Percentiles rank a stretch among this genome's conserved stretches.
phyloP scores from a whole-genome alignment of 2,329 filamentous ascomycete species.

The Cladorrhinum sp. region DNA sequence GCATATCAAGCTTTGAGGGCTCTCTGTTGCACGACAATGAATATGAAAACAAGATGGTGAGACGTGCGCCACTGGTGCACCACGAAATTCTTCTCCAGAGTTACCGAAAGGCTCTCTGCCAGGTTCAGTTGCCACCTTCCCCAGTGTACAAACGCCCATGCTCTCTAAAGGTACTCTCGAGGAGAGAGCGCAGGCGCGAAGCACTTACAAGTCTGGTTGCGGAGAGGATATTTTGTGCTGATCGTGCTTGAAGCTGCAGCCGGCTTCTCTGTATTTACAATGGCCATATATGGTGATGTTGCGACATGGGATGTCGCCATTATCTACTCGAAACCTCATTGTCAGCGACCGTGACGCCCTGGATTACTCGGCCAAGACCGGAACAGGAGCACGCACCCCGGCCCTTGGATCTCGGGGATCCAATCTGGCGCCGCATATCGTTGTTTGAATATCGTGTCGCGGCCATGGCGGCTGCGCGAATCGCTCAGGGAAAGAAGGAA shows the following conservation, averaged over 20 bases:
- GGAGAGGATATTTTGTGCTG: constrained; percentile 56
- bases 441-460: constrained; percentile 44
- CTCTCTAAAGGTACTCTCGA: no score
- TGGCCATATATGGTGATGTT: constrained; percentile 93
- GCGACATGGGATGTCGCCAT: constrained; percentile 86
- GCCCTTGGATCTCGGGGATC: constrained; percentile 56
- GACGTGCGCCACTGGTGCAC: neutral
- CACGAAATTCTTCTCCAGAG: neutral
- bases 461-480: constrained; percentile 38
- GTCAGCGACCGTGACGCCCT: constrained; percentile 16
- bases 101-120: neutral
- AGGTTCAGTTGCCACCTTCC: neutral
- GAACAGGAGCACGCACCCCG: constrained; percentile 33
- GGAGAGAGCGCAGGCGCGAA: neutral
- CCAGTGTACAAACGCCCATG: neutral
- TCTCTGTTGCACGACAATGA: constrained; percentile 30
- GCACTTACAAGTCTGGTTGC: constrained; percentile 51
- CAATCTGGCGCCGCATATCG: constrained; percentile 51
- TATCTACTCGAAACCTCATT: constrained; percentile 48
- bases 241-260: constrained; percentile 89
- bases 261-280: constrained; percentile 87
- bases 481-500: constrained; percentile 24
- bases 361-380: neutral
- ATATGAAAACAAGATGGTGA: neutral
- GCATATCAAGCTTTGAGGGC: no score